Conservation (phyloP, 495 filamentous ascomycete species). For the Penicillium paradoxum region DNA sequence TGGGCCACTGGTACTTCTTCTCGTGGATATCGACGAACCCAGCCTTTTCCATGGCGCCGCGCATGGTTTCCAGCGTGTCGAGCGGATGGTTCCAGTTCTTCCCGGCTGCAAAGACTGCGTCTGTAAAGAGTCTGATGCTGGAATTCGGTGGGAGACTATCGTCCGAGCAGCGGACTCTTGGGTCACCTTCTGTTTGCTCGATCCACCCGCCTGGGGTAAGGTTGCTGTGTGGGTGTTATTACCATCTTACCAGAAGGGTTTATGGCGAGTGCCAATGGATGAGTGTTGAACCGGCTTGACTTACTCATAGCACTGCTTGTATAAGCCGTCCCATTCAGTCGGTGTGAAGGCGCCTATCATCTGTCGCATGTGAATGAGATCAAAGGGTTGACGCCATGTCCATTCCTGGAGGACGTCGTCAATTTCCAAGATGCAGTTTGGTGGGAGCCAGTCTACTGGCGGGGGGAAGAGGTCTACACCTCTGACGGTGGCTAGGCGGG, state of each 20-base stretch:
- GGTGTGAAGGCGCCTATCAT: slow-evolving; percentile 20
- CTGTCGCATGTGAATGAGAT: slow-evolving; percentile 25
- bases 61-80: slow-evolving; percentile 8
- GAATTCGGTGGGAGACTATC: slow-evolving; percentile 24
- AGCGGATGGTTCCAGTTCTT: not conserved
- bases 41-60: slow-evolving; percentile 17
- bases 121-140: slow-evolving; percentile 9
- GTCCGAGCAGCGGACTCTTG: slow-evolving; percentile 37
- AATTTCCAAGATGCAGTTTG: slow-evolving; percentile 30
- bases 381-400: slow-evolving; percentile 26
- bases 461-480: slow-evolving; percentile 23
- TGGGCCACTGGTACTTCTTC: slow-evolving; percentile 1
- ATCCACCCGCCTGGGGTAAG: slow-evolving; percentile 46
- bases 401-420: slow-evolving; percentile 28
- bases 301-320: slow-evolving; percentile 23
- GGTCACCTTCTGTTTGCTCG: slow-evolving; percentile 45
- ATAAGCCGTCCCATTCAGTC: slow-evolving; percentile 23
- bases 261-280: no score
- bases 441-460: slow-evolving; percentile 23
- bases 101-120: slow-evolving; percentile 8
- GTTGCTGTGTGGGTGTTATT: no score
- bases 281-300: not conserved
- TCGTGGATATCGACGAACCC: slow-evolving; percentile 22
- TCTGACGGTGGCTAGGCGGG: slow-evolving; percentile 13
- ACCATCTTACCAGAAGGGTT: no score